Evolutionary conservation across 1,284 basidiomycete genomes (phyloP), one percentile per base, ranked within the genome.

Genomic region (Amylostereum areolatum): DNA sequence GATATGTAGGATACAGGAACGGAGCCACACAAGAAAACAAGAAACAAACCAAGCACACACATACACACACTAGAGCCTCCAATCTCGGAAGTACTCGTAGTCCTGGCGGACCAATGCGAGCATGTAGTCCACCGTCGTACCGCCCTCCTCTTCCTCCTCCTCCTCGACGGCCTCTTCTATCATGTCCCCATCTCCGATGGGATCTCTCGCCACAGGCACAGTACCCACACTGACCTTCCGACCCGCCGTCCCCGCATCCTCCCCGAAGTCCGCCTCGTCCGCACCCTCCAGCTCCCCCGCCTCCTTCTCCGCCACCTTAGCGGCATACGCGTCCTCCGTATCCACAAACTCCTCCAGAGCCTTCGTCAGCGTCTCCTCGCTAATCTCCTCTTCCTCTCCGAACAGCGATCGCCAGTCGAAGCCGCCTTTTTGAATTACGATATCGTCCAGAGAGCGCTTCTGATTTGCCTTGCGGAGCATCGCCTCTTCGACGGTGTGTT

Each of bases 381-480:
- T 44, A 35, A 74, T 59, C 58, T 76, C 51, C 61, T 73, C 65
- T 45, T 77, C 76, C 50, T 75, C 77, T 3, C 71, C 83, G 58
- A 97, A 83, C 59, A 97, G 75, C 46, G 89, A 80, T 35, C 91
- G 80, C 94, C 95, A 97, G 66, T 97, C 92, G 62, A 98, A 98
- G 61, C 91, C 90, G 40, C 95, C 95, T 60, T 87, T 84, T 63
- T 95, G 92, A 54, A 98, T 97, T 56, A 98, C 93, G 42, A 98
- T 74, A 52, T 89, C 86, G 66, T 97, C 93, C 47, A 98, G 73
- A 12, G 86, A 80, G 43, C 95, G 84, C 66, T 98, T 98, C 70
- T 98, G 94, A 59, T 97, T 95, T 11, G 95, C 95, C 66, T 97
- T 97, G 52, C 88, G 84, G 34, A 97, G 78, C 81, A 98, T 92